Evolutionary conservation across 352 stramenopile species (phyloP).

Genomic region (Phytophthora macrochlamydospora): DNA sequence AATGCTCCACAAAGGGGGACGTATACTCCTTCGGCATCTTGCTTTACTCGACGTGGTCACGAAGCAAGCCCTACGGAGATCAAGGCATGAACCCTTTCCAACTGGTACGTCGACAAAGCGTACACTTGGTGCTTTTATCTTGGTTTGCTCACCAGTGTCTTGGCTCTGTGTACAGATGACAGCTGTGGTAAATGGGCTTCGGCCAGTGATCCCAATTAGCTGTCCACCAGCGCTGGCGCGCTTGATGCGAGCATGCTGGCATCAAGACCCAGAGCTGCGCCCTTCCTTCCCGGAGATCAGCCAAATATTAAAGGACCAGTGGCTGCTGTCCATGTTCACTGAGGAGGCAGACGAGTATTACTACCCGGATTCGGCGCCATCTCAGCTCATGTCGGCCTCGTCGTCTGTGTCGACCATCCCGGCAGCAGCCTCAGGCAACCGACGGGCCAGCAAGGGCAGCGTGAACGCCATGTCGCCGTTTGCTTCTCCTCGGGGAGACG

Average conservation of each 20-base stretch:
- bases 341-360: slow-evolving; percentile 62
- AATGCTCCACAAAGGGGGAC: slow-evolving; percentile 88
- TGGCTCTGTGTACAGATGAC: slow-evolving; percentile 64
- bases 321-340: slow-evolving; percentile 60
- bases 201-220: slow-evolving; percentile 83
- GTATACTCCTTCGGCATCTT: slow-evolving; percentile 89
- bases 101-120: slow-evolving; percentile 48
- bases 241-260: slow-evolving; percentile 87
- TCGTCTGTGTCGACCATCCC: slow-evolving; percentile 44
- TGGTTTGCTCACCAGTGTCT: slow-evolving; percentile 11
- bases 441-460: slow-evolving; percentile 44
- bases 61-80: slow-evolving; percentile 88
- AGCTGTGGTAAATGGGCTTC: slow-evolving; percentile 83
- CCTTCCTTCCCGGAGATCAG: slow-evolving; percentile 85
- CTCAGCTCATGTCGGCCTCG: slow-evolving; percentile 38
- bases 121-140: background rate
- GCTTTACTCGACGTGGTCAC: slow-evolving; percentile 88
- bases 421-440: slow-evolving; percentile 20
- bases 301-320: slow-evolving; percentile 77
- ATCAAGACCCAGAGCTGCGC: slow-evolving; percentile 69
- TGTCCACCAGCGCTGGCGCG: slow-evolving; percentile 75
- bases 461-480: slow-evolving; percentile 36
- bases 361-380: slow-evolving; percentile 35
- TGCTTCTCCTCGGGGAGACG: slow-evolving; percentile 21
- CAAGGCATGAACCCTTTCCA: slow-evolving; percentile 91